These are phyloP conservation scores for Fusarium penzigii DNA, from an alignment of 2,329 filamentous ascomycete species.

Conservation along the genomic window DNA sequence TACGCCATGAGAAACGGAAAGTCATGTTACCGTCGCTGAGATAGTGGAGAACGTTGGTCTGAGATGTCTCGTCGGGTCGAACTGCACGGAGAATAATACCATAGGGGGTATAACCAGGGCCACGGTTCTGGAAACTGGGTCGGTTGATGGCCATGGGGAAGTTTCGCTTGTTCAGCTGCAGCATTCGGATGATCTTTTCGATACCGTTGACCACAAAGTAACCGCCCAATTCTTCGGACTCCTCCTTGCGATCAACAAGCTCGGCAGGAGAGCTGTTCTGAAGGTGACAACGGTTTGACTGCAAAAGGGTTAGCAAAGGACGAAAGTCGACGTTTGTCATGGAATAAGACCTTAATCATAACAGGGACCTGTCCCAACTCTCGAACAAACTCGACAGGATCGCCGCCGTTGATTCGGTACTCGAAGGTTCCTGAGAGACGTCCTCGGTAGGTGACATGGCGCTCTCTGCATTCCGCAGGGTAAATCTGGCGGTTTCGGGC, in stretches of 20 bases:
- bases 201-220: constrained; percentile 98
- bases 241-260: constrained; percentile 86
- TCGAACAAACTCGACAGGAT: constrained; percentile 77
- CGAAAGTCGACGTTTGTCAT: neutral
- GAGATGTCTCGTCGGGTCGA: constrained; percentile 94
- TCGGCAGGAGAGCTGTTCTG: constrained; percentile 80
- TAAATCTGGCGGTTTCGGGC: constrained; percentile 82
- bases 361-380: constrained; percentile 89
- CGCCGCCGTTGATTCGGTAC: constrained; percentile 83
- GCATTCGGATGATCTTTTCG: constrained; percentile 92
- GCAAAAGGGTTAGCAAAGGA: constrained; percentile 17
- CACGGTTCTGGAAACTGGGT: constrained; percentile 85
- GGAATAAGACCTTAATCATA: constrained; percentile 76
- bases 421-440: constrained; percentile 82
- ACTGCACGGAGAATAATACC: constrained; percentile 92
- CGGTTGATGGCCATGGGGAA: constrained; percentile 94
- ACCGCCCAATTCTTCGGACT: constrained; percentile 92
- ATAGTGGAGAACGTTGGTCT: constrained; percentile 97
- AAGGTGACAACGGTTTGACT: constrained; percentile 90
- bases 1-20: constrained; percentile 96
- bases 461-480: constrained; percentile 90
- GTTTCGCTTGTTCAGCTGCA: constrained; percentile 88
- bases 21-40: constrained; percentile 94
- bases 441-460: constrained; percentile 88
- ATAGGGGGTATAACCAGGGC: constrained; percentile 81